Conservation (phyloP, 306 rosid genomes). For the Cicer pinnatifidum region DNA sequence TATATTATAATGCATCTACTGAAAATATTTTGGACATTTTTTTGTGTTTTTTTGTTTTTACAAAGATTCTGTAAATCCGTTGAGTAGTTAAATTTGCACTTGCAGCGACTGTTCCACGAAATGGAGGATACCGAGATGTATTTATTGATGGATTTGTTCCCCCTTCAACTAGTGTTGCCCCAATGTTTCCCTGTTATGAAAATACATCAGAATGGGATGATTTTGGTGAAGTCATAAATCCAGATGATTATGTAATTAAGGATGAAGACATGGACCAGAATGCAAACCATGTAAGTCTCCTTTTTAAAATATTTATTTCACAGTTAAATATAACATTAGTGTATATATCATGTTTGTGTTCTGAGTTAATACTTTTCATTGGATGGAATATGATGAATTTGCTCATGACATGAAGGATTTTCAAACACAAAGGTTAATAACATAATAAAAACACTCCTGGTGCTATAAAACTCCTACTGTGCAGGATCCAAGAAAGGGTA, state of each 20-base stretch:
- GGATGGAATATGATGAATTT: slow-evolving; percentile 18
- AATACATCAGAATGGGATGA: slow-evolving; percentile 90
- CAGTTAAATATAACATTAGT: background rate
- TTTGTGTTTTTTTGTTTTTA: slow-evolving; percentile 2
- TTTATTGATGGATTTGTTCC: slow-evolving; percentile 90
- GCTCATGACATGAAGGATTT: background rate
- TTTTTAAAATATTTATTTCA: slow-evolving; percentile 13
- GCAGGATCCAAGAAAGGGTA: slow-evolving; percentile 4
- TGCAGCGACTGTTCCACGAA: slow-evolving; percentile 60
- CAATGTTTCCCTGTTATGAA: slow-evolving; percentile 86
- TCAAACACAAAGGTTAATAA: slow-evolving; percentile 7
- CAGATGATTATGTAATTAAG: slow-evolving; percentile 95
- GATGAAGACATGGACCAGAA: slow-evolving; percentile 89
- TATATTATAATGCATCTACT: slow-evolving; percentile 1
- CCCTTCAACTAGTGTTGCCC: slow-evolving; percentile 81
- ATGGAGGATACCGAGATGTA: slow-evolving; percentile 66
- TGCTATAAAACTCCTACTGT: background rate
- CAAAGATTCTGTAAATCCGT: slow-evolving; percentile 14
- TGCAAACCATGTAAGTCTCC: slow-evolving; percentile 63
- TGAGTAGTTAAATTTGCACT: slow-evolving; percentile 45
- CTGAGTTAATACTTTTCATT: slow-evolving; percentile 21
- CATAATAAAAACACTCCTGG: background rate
- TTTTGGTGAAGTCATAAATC: slow-evolving; percentile 96
- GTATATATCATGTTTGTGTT: slow-evolving; percentile 29
- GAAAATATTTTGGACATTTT: background rate